Evolutionary conservation across 495 filamentous ascomycete genomes (phyloP).

Genomic region (Lophium mytilinum): DNA sequence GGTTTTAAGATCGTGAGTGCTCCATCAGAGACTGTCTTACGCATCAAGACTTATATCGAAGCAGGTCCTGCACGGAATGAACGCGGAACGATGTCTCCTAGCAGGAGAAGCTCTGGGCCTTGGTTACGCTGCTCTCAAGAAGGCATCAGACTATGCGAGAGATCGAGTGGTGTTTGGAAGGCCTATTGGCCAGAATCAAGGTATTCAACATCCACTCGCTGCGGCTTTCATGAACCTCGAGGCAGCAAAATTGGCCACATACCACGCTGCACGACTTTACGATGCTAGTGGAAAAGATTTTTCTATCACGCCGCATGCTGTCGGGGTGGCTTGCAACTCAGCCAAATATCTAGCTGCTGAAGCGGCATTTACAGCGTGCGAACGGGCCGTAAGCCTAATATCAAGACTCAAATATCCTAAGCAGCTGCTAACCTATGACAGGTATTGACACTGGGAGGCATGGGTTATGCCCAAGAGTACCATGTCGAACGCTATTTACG

Average conservation of each 20-base stretch:
- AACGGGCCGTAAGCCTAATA: slow-evolving; percentile 45
- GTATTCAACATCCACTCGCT: slow-evolving; percentile 66
- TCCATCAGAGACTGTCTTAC: neutral
- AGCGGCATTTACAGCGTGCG: slow-evolving; percentile 67
- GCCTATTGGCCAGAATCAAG: slow-evolving; percentile 68
- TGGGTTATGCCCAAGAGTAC: slow-evolving; percentile 73
- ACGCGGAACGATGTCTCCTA: slow-evolving; percentile 68
- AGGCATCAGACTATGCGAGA: slow-evolving; percentile 57
- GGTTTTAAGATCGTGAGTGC: slow-evolving; percentile 56
- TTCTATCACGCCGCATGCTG: slow-evolving; percentile 46
- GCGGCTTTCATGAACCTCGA: slow-evolving; percentile 71
- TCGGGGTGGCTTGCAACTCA: slow-evolving; percentile 67
- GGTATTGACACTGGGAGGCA: slow-evolving; percentile 57
- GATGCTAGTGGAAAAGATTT: slow-evolving; percentile 49
- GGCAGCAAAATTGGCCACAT: slow-evolving; percentile 68
- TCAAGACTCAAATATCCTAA: neutral
- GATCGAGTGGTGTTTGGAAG: slow-evolving; percentile 63
- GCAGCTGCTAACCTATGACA: neutral
- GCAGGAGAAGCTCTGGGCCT: slow-evolving; percentile 72
- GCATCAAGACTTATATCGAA: neutral
- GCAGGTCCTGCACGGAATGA: slow-evolving; percentile 70
- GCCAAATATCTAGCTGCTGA: slow-evolving; percentile 77
- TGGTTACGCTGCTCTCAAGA: slow-evolving; percentile 62
- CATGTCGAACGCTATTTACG: slow-evolving; percentile 71
- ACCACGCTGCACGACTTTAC: slow-evolving; percentile 68